Percentiles rank a stretch among this genome's conserved stretches.
Conservation (phyloP, 257 asterid species). For the Ajuga chamaepitys region DNA sequence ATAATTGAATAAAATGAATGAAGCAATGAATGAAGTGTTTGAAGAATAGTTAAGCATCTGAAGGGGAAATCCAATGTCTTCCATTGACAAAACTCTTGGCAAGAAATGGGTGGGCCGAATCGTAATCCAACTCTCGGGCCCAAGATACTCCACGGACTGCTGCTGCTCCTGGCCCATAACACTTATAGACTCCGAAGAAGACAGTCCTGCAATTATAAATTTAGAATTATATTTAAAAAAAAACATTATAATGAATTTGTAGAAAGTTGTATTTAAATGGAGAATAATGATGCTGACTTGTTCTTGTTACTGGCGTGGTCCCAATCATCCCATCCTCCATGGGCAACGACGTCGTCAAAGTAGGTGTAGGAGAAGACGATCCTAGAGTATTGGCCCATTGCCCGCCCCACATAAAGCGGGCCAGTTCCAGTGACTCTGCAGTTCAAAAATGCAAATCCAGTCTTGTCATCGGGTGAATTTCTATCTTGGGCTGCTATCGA, state of each 20-base stretch:
- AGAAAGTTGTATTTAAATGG: not conserved
- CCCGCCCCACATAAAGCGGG: slow-evolving; percentile 80
- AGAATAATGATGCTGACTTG: slow-evolving; percentile 31
- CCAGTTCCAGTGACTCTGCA: slow-evolving; percentile 75
- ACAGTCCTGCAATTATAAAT: slow-evolving; percentile 25
- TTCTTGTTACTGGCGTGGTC: slow-evolving; percentile 71
- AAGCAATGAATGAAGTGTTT: not conserved
- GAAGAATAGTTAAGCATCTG: slow-evolving; percentile 38
- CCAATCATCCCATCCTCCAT: slow-evolving; percentile 97
- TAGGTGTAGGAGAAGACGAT: slow-evolving; percentile 66
- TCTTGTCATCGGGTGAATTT: slow-evolving; percentile 44
- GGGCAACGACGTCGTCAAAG: slow-evolving; percentile 71
- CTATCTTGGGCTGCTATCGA: slow-evolving; percentile 84
- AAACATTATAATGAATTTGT: no score
- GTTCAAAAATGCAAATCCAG: slow-evolving; percentile 67
- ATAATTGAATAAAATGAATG: slow-evolving; percentile 3
- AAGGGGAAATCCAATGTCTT: slow-evolving; percentile 76
- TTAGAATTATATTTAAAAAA: not conserved
- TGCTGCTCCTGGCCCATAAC: slow-evolving; percentile 41
- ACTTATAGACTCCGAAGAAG: slow-evolving; percentile 39
- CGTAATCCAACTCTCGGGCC: slow-evolving; percentile 41
- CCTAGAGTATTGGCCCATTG: slow-evolving; percentile 86
- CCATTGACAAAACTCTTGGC: slow-evolving; percentile 87
- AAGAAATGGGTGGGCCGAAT: slow-evolving; percentile 41
- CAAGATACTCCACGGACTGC: slow-evolving; percentile 55